phyloP scores from a whole-genome alignment of 164 flowering plant genomes.

The Umbellularia californica region DNA sequence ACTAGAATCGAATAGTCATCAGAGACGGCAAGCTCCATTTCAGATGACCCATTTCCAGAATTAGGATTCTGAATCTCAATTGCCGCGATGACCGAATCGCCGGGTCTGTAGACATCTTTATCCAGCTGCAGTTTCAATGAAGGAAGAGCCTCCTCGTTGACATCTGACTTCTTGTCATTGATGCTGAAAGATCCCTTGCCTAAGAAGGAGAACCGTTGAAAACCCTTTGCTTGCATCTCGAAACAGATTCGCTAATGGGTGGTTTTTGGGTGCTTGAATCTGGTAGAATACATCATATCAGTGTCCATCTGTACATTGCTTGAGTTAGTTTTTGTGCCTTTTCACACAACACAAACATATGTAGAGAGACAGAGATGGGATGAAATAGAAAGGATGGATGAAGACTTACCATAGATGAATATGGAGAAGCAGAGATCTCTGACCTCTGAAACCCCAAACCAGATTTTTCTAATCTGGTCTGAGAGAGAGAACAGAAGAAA shows the following conservation, averaged over 20 bases:
- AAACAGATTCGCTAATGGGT: not conserved
- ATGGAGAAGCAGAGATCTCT: too few species aligned
- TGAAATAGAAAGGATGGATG: too few species aligned
- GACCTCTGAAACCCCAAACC: too few species aligned
- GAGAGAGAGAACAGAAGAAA: too few species aligned
- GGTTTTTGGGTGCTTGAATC: not conserved
- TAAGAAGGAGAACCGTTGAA: constrained; percentile 52
- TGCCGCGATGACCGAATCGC: constrained; percentile 56
- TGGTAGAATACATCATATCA: not conserved
- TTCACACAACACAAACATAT: too few species aligned
- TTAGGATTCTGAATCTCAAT: constrained; percentile 44
- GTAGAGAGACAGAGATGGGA: too few species aligned
- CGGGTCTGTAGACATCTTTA: constrained; percentile 78
- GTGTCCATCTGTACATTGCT: not conserved
- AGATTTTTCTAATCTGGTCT: too few species aligned
- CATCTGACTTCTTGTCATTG: constrained; percentile 11
- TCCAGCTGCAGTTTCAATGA: constrained; percentile 52
- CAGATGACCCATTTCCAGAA: constrained; percentile 8
- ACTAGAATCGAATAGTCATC: constrained; percentile 43
- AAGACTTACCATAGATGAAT: too few species aligned
- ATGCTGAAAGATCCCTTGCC: constrained; percentile 24
- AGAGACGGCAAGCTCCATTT: constrained; percentile 8
- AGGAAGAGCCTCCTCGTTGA: constrained; percentile 28
- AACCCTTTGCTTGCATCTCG: constrained; percentile 29
- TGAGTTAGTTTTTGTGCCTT: not conserved